A percentile compares a stretch with the other conserved stretches of the same genome.
Evolutionary conservation across 768 basidiomycete genomes (phyloP).

Genomic region (Coprinellus micaceus): DNA sequence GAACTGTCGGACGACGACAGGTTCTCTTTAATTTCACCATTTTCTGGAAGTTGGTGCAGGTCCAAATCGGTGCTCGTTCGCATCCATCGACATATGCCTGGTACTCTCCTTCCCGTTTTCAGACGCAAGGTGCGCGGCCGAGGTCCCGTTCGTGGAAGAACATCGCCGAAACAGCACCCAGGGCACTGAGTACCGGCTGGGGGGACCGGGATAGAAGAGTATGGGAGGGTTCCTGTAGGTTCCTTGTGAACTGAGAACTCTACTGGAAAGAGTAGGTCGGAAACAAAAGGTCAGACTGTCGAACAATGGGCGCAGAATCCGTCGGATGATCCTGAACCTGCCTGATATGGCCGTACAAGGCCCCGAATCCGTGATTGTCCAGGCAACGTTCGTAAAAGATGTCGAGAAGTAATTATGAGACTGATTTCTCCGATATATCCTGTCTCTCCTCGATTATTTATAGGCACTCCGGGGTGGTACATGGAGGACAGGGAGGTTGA

Average conservation of each 20-base stretch:
- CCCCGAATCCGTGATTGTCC: background rate
- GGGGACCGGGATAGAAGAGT: background rate
- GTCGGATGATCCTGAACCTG: background rate
- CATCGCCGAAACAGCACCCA: background rate
- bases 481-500: background rate
- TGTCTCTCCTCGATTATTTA: background rate
- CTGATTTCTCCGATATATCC: background rate
- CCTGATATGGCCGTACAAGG: background rate
- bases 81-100: background rate
- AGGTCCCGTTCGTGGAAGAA: constrained; percentile 1
- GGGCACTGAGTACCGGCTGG: background rate
- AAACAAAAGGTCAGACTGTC: constrained; percentile 2
- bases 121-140: background rate
- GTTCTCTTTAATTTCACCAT: background rate
- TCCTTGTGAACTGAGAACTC: background rate
- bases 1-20: background rate
- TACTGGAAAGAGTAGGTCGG: background rate
- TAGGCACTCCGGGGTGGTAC: background rate
- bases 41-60: background rate
- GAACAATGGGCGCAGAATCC: background rate
- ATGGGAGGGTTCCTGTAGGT: background rate
- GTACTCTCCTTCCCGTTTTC: background rate
- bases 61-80: background rate
- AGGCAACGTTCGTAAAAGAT: background rate
- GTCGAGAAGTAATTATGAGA: background rate